Evolutionary conservation across 305 asterid genomes (phyloP).

Genomic region (Petunia hybrid): DNA sequence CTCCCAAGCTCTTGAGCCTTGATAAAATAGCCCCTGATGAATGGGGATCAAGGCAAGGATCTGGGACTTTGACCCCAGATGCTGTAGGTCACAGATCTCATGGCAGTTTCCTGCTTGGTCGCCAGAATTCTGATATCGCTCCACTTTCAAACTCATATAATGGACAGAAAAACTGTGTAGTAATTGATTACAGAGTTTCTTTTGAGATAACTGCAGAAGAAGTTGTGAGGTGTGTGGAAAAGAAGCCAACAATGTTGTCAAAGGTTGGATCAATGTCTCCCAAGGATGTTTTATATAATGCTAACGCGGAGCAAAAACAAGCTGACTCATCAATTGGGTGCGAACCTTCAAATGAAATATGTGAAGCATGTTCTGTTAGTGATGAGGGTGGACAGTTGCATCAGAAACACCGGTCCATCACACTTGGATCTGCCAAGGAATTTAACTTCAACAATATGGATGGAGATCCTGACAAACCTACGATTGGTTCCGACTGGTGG

Average conservation of each 20-base stretch:
- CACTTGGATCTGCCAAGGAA: constrained; percentile 77
- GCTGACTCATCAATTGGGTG: constrained; percentile 34
- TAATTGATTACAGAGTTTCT: constrained; percentile 34
- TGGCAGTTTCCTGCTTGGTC: constrained; percentile 31
- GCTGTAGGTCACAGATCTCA: constrained; percentile 31
- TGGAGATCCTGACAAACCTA: constrained; percentile 47
- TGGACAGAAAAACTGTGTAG: constrained; percentile 31
- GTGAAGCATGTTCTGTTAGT: constrained; percentile 41
- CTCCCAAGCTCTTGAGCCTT: constrained; percentile 36
- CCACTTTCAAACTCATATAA: constrained; percentile 33
- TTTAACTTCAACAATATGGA: constrained; percentile 73
- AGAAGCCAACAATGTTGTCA: constrained; percentile 43
- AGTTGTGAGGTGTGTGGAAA: constrained; percentile 60
- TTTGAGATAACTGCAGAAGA: constrained; percentile 36
- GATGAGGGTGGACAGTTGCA: constrained; percentile 47
- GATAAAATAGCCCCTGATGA: constrained; percentile 30
- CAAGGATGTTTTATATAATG: constrained; percentile 39
- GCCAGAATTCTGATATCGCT: constrained; percentile 38
- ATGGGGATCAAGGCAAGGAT: too few species aligned
- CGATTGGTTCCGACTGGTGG: constrained; percentile 74
- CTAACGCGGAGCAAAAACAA: constrained; percentile 39
- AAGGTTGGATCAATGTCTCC: constrained; percentile 37
- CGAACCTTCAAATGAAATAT: constrained; percentile 40
- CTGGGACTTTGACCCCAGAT: too few species aligned
- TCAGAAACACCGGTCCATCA: constrained; percentile 61